Base-by-base conservation (phyloP, 2,329 filamentous ascomycete genomes). In the Fusarium acutatum region DNA sequence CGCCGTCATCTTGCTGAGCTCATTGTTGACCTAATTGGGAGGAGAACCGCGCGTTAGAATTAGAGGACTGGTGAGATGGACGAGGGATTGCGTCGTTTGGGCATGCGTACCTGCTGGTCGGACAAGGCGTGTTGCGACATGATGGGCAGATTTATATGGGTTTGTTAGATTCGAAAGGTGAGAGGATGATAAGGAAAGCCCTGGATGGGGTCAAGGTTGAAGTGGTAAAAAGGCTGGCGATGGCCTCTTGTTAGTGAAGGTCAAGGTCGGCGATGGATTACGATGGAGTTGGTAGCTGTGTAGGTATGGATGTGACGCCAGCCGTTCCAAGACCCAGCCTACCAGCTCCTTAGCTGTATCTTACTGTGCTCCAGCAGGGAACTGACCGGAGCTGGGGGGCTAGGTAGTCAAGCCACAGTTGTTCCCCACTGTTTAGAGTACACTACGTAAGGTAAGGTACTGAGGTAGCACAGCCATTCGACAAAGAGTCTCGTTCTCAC, bases 1-100 rank as follows among this genome's bases (percentile, higher is more conserved):
- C 82, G 95, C 96, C 69, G 96, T 98, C 96, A 99, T 99, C 91
- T 99, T 99, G 89, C 94, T 95, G 86, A 99, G 94, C 91, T 99
- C 96, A 86, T 94, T 92, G 86, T 94, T 92, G 89, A 99, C 96
- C 95, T 98, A 30, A 49, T 52, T 18, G 49, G 8, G 24, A 15
- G n/a, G 28, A 35, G 32, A 49, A 30, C 60, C 40, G 62, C 41
- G 54, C 37, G 70, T 77, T 70, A 77, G 73, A 69, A 60, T 59
- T 30, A 56, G 32, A 50, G 59, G 43, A 41, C 34, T 60, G 46
- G 46, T 34, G 46, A 66, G 65, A 75, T 53, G 52, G 43, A 65
- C 58, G 68, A 71, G 63, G 67, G 64, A 54, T 67, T 66, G 71
- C 69, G 68, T 63, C 67, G 67, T 64, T 69, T 53, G 70, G 70